A percentile compares a stretch with the other conserved stretches of the same genome.
Evolutionary conservation across 2,329 filamentous ascomycete genomes (phyloP).

Genomic region (Stachybotrys chlorohalonatus): DNA sequence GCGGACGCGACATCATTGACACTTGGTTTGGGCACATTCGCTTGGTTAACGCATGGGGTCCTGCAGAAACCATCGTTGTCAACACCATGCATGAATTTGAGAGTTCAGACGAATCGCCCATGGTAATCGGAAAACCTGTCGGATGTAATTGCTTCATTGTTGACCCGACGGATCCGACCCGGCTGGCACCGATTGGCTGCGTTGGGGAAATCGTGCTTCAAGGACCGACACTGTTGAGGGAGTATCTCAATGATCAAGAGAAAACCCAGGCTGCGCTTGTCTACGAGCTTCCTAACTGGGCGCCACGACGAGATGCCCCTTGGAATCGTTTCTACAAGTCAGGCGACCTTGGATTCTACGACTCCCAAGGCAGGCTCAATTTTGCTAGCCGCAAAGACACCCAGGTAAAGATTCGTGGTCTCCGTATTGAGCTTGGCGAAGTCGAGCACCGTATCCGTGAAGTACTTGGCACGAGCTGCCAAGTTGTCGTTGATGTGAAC

Average conservation of each 20-base stretch:
- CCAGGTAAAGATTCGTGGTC: conserved; percentile 11
- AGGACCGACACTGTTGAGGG: conserved; percentile 5
- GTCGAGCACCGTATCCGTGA: conserved; percentile 5
- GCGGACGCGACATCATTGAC: conserved; percentile 1
- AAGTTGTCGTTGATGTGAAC: background rate
- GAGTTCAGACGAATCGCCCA: background rate
- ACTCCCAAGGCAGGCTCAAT: conserved; percentile 8
- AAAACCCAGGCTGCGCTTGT: background rate
- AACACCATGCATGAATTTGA: conserved; percentile 2
- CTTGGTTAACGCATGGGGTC: conserved; percentile 7
- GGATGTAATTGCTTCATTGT: conserved; percentile 4
- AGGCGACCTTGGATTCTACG: conserved; percentile 8
- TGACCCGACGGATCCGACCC: conserved; percentile 1
- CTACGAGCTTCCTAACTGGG: background rate
- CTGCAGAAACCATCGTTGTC: conserved; percentile 1
- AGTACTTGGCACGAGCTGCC: background rate
- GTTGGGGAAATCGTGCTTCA: conserved; percentile 7
- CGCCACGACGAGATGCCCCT: background rate
- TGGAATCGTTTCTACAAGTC: conserved; percentile 7
- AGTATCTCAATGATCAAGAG: conserved; percentile 3
- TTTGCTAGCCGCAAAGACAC: conserved; percentile 3
- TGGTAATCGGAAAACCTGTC: conserved; percentile 1
- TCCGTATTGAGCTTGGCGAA: conserved; percentile 10
- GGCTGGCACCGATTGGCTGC: conserved; percentile 3
- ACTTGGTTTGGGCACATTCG: conserved; percentile 3